These are phyloP conservation scores for Thozetella sp. DNA, from an alignment of 495 filamentous ascomycete species.

Conservation along the genomic window DNA sequence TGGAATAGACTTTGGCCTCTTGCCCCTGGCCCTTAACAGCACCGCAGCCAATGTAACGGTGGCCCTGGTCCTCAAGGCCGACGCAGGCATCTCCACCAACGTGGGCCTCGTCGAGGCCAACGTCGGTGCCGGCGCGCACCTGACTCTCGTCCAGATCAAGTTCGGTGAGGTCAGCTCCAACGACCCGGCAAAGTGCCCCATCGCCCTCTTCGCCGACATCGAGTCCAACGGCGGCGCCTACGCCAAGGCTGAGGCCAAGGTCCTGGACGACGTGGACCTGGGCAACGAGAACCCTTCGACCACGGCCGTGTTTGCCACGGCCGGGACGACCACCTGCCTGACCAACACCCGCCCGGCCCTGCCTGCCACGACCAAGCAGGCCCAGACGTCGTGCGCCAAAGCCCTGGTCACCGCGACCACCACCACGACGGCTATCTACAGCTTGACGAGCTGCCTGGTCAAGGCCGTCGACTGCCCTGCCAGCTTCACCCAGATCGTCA, in stretches of 20 bases:
- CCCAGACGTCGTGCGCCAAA: constrained; percentile 2
- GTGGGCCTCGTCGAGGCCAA: constrained; percentile 24
- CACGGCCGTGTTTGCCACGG: constrained; percentile 28
- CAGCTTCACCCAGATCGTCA: constrained; percentile 21
- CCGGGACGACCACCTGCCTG: constrained; percentile 29
- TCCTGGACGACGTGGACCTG: constrained; percentile 14
- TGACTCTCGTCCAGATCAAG: constrained; percentile 20
- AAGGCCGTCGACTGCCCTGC: constrained; percentile 20
- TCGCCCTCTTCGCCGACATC: constrained; percentile 26
- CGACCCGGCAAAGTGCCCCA: constrained; percentile 8
- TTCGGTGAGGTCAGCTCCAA: constrained; percentile 27
- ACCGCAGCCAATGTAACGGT: constrained; percentile 24
- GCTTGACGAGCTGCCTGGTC: constrained; percentile 21
- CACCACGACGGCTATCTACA: constrained; percentile 13
- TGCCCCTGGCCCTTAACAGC: constrained; percentile 21
- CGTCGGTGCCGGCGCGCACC: constrained; percentile 15
- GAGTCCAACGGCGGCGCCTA: constrained; percentile 14
- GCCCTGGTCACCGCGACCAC: constrained; percentile 10
- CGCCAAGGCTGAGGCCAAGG: constrained; percentile 11
- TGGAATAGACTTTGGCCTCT: constrained; percentile 20
- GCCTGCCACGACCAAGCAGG: background rate
- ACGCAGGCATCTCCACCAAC: constrained; percentile 23
- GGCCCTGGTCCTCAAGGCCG: constrained; percentile 25
- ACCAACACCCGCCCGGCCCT: constrained; percentile 2
- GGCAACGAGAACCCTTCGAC: constrained; percentile 19